phyloP scores from a whole-genome alignment of 345 rosid genomes.

The Eucalyptus virginea region DNA sequence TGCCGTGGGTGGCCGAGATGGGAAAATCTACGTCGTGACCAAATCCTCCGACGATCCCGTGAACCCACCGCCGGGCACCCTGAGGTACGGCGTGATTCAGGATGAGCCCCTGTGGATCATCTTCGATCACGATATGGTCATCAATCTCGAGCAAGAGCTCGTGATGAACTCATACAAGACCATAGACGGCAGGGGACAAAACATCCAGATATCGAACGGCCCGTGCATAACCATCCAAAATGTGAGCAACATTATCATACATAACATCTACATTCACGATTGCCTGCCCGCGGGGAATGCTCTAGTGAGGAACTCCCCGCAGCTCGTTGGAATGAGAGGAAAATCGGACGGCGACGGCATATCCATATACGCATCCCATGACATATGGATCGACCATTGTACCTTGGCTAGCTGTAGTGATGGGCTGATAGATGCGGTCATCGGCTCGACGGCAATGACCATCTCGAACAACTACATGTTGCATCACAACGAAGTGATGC shows the following conservation, averaged over 20 bases:
- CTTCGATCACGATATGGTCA: constrained; percentile 50
- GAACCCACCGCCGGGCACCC: constrained; percentile 35
- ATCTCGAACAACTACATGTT: constrained; percentile 59
- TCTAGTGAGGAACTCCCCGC: constrained; percentile 4
- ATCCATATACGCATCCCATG: constrained; percentile 32
- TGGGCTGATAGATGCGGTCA: constrained; percentile 53
- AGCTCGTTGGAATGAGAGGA: constrained; percentile 14
- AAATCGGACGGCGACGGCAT: constrained; percentile 62
- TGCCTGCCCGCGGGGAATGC: constrained; percentile 31
- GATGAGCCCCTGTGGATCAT: constrained; percentile 62
- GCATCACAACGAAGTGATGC: constrained; percentile 61
- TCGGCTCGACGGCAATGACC: constrained; percentile 51
- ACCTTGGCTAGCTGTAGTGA: constrained; percentile 43
- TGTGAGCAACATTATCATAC: constrained; percentile 47
- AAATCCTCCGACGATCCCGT: constrained; percentile 17
- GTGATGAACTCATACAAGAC: constrained; percentile 46
- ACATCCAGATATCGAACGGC: constrained; percentile 38
- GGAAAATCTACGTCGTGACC: constrained; percentile 31
- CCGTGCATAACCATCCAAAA: constrained; percentile 49
- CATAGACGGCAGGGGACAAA: constrained; percentile 54
- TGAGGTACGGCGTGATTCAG: constrained; percentile 39
- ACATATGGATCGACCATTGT: constrained; percentile 70
- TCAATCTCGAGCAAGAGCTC: constrained; percentile 37
- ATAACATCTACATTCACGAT: constrained; percentile 44
- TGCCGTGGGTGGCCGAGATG: constrained; percentile 49